phyloP scores from a whole-genome alignment of 306 rosid species.

The Vicia faba region DNA sequence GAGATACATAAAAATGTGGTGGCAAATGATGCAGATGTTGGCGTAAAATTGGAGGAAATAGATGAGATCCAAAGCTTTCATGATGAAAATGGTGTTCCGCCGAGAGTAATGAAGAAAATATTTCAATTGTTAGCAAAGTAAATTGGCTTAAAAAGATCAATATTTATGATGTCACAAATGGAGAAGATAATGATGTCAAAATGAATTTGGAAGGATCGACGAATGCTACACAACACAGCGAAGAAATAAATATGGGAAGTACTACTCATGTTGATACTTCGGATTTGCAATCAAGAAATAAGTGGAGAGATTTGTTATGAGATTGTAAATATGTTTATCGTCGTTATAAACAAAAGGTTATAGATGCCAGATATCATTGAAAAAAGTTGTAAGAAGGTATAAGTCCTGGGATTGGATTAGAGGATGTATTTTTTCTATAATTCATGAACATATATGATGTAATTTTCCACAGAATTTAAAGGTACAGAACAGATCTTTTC shows the following conservation, averaged over 20 bases:
- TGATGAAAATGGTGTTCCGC: slow-evolving; percentile 53
- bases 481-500: slow-evolving; percentile 15
- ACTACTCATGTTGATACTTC: slow-evolving; percentile 17
- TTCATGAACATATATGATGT: slow-evolving; percentile 16
- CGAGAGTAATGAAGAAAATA: slow-evolving; percentile 26
- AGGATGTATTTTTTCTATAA: slow-evolving; percentile 13
- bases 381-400: slow-evolving; percentile 3
- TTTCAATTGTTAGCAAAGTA: slow-evolving; percentile 24
- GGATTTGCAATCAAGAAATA: slow-evolving; percentile 28
- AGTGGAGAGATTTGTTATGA: slow-evolving; percentile 13
- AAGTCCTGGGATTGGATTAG: not conserved
- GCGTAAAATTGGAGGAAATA: slow-evolving; percentile 22
- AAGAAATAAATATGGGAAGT: slow-evolving; percentile 20
- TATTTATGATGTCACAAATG: slow-evolving; percentile 28
- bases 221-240: not conserved
- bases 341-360: slow-evolving; percentile 24
- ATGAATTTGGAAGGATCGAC: slow-evolving; percentile 26
- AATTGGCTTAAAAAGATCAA: slow-evolving; percentile 16
- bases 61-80: slow-evolving; percentile 37
- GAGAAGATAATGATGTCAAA: slow-evolving; percentile 26
- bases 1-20: slow-evolving; percentile 15
- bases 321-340: slow-evolving; percentile 31
- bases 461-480: slow-evolving; percentile 14
- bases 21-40: slow-evolving; percentile 13
- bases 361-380: not conserved